A percentile compares a stretch with the other conserved stretches of the same genome.
Evolutionary conservation across 2,329 filamentous ascomycete genomes (phyloP).

Genomic region (Teratosphaeria nubilosa): DNA sequence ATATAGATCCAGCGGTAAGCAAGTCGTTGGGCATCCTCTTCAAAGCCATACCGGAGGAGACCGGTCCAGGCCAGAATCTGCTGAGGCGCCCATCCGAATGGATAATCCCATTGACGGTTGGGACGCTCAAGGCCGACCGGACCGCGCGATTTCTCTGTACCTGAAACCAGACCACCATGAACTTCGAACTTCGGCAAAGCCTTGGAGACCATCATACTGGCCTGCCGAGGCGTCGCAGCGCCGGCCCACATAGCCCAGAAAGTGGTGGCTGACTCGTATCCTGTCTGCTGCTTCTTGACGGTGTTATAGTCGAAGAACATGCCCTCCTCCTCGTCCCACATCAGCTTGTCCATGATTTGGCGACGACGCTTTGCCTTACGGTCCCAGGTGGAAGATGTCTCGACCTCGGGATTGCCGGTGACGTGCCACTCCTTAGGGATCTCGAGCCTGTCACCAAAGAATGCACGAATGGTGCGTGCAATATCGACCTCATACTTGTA

Average conservation of each 20-base stretch:
- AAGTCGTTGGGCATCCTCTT: constrained; percentile 76
- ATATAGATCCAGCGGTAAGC: constrained; percentile 97
- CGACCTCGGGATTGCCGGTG: constrained; percentile 52
- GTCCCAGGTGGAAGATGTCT: constrained; percentile 84
- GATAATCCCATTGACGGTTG: constrained; percentile 97
- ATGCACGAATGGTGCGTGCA: constrained; percentile 68
- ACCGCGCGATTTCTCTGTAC: constrained; percentile 81
- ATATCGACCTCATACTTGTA: constrained; percentile 98
- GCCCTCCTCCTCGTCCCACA: constrained; percentile 84
- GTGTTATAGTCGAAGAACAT: constrained; percentile 99
- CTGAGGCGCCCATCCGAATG: constrained; percentile 96
- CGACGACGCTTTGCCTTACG: constrained; percentile 77
- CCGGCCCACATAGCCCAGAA: constrained; percentile 98
- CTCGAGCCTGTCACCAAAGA: constrained; percentile 73
- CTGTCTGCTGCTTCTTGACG: constrained; percentile 64
- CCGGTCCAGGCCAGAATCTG: constrained; percentile 98
- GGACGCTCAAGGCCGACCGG: constrained; percentile 68
- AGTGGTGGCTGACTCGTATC: constrained; percentile 84
- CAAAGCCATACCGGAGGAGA: constrained; percentile 81
- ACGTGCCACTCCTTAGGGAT: constrained; percentile 76
- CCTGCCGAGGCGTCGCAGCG: constrained; percentile 73
- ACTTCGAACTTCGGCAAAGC: constrained; percentile 82
- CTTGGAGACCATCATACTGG: constrained; percentile 67
- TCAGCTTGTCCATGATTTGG: constrained; percentile 77
- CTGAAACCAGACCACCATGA: constrained; percentile 77